These are phyloP conservation scores for Hymenoscyphus scutula DNA, from an alignment of 2,329 filamentous ascomycete species.

Conservation along the genomic window DNA sequence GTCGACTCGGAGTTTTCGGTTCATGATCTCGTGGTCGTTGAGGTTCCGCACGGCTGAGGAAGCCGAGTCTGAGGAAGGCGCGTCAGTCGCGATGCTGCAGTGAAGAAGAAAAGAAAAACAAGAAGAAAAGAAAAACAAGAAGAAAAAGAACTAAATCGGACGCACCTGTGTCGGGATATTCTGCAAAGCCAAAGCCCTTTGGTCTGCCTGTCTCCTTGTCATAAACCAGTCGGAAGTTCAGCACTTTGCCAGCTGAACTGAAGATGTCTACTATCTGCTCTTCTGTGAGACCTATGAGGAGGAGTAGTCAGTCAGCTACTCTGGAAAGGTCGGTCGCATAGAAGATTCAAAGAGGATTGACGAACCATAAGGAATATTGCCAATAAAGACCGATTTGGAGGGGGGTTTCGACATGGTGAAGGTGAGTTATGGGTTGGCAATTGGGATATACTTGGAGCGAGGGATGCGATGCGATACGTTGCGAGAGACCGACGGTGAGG, in stretches of 20 bases:
- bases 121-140: too few species aligned
- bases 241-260: slow-evolving; percentile 81
- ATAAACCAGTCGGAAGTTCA: slow-evolving; percentile 90
- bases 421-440: slow-evolving; percentile 7
- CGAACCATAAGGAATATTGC: slow-evolving; percentile 78
- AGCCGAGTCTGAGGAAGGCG: slow-evolving; percentile 62
- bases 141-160: too few species aligned
- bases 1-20: slow-evolving; percentile 88
- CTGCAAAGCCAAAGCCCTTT: slow-evolving; percentile 95
- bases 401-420: slow-evolving; percentile 70
- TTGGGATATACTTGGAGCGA: background rate
- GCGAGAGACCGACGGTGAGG: background rate
- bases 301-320: too few species aligned
- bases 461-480: background rate
- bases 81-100: slow-evolving; percentile 13
- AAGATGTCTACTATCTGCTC: slow-evolving; percentile 96
- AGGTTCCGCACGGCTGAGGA: slow-evolving; percentile 93
- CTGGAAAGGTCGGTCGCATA: too few species aligned
- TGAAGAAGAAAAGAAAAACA: slow-evolving; percentile 8
- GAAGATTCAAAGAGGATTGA: slow-evolving; percentile 30
- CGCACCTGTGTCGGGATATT: slow-evolving; percentile 85
- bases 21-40: slow-evolving; percentile 94
- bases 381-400: slow-evolving; percentile 78
- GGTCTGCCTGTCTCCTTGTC: slow-evolving; percentile 92
- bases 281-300: slow-evolving; percentile 76